Evolutionary conservation across 2,329 filamentous ascomycete species (phyloP).

Genomic region (Trichoderma koningiopsis): DNA sequence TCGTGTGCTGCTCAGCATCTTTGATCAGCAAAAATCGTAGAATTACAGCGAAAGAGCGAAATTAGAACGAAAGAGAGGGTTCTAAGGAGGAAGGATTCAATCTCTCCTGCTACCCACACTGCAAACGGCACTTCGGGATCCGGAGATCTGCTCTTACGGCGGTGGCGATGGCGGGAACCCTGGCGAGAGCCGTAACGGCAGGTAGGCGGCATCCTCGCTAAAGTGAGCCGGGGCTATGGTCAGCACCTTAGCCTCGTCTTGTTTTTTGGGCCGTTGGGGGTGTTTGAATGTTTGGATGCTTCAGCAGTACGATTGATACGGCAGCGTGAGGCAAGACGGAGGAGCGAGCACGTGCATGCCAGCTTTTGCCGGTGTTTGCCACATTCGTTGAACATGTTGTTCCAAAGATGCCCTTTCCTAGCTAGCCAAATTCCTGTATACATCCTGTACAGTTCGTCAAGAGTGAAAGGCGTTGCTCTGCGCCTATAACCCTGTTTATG

Average conservation of each 20-base stretch:
- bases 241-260: not conserved
- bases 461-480: not conserved
- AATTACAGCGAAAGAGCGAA: not conserved
- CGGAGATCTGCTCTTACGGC: constrained; percentile 12
- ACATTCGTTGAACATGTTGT: not conserved
- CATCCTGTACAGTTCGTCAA: not conserved
- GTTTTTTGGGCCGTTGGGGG: not conserved
- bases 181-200: not conserved
- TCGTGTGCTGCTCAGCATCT: not conserved
- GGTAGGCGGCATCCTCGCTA: not conserved
- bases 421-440: not conserved
- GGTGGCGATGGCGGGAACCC: not conserved
- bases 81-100: not conserved
- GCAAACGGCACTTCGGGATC: constrained; percentile 6
- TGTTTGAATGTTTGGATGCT: not conserved
- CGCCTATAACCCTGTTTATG: not conserved
- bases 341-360: not conserved
- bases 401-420: not conserved
- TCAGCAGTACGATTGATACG: not conserved
- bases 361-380: not conserved
- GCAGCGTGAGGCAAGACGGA: not conserved
- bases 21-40: not conserved
- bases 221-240: not conserved
- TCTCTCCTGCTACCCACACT: not conserved
- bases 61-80: not conserved